phyloP scores from a whole-genome alignment of 768 basidiomycete species.

The Paxillus involutus region DNA sequence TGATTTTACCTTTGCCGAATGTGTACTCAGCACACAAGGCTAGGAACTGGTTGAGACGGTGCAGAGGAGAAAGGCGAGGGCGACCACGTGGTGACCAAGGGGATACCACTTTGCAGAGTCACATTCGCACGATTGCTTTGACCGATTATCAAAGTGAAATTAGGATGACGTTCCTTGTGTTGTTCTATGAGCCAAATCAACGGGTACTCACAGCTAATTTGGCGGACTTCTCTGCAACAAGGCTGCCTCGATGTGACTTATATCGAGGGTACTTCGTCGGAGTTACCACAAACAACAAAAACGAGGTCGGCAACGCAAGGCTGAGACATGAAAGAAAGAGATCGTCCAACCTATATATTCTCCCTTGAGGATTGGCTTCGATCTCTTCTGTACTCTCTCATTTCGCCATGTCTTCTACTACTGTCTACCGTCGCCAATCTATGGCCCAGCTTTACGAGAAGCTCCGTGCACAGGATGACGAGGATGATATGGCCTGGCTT shows the following conservation, averaged over 20 bases:
- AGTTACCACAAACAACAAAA: constrained; percentile 40
- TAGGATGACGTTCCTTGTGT: constrained; percentile 9
- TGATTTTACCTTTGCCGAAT: too few relatives aligned
- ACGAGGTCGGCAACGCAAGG: constrained; percentile 40
- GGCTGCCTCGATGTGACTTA: constrained; percentile 37
- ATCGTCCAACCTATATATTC: constrained; percentile 32
- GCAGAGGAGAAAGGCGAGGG: background rate
- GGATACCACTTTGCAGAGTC: constrained; percentile 25
- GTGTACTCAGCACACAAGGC: too few relatives aligned
- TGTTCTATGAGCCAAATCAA: constrained; percentile 13
- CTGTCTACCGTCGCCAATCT: constrained; percentile 34
- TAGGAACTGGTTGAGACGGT: too few relatives aligned
- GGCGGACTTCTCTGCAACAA: constrained; percentile 25
- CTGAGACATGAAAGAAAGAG: constrained; percentile 39
- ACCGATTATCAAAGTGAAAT: constrained; percentile 3
- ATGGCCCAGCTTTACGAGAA: constrained; percentile 37
- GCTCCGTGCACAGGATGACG: constrained; percentile 34
- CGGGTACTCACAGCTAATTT: constrained; percentile 16
- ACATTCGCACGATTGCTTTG: constrained; percentile 28
- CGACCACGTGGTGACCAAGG: constrained; percentile 4
- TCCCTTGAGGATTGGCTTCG: constrained; percentile 11
- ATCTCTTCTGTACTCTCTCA: constrained; percentile 12
- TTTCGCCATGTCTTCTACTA: constrained; percentile 27
- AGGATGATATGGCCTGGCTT: constrained; percentile 35
- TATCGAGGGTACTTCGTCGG: constrained; percentile 35